Percentiles rank a stretch among this genome's conserved stretches.
Conservation (phyloP, 2,329 filamentous ascomycete species). For the Fusarium chuoi region DNA sequence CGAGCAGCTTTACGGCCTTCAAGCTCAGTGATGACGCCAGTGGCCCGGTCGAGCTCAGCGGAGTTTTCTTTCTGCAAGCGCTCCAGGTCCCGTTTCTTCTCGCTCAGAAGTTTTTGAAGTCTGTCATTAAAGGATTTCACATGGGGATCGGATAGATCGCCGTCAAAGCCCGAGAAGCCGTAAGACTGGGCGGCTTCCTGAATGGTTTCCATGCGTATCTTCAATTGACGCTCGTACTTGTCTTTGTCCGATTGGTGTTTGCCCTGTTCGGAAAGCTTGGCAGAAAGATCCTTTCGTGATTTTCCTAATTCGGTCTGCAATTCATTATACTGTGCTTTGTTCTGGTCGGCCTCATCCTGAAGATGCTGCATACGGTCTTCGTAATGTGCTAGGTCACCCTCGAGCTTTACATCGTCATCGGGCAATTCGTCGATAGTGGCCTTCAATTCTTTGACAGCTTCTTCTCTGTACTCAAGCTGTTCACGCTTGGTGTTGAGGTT, state of each 20-base stretch:
- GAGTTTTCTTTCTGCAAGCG: constrained; percentile 77
- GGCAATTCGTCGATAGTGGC: constrained; percentile 79
- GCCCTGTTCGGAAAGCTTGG: constrained; percentile 73
- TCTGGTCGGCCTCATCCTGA: constrained; percentile 69
- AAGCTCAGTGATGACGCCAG: constrained; percentile 75
- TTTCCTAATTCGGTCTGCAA: constrained; percentile 63
- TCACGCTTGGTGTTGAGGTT: constrained; percentile 81
- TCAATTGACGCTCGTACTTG: constrained; percentile 83
- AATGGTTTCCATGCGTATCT: constrained; percentile 76
- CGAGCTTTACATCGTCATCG: constrained; percentile 81
- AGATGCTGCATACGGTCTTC: constrained; percentile 77
- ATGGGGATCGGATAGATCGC: constrained; percentile 77
- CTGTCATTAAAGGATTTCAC: constrained; percentile 81
- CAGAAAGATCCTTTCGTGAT: constrained; percentile 59
- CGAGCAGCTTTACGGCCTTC: constrained; percentile 78
- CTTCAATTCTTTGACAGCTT: constrained; percentile 76
- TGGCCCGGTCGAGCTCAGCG: constrained; percentile 78
- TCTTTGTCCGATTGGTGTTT: constrained; percentile 87
- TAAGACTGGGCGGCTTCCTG: constrained; percentile 81
- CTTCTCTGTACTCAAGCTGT: constrained; percentile 75
- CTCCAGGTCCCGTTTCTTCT: constrained; percentile 84
- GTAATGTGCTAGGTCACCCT: constrained; percentile 78
- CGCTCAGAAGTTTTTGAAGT: constrained; percentile 77
- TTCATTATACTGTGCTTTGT: constrained; percentile 72
- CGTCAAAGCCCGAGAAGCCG: constrained; percentile 85